A percentile compares a stretch with the other conserved stretches of the same genome.
Evolutionary conservation across 768 basidiomycete species (phyloP).

Genomic region (Cystofilobasidium bisporidii): DNA sequence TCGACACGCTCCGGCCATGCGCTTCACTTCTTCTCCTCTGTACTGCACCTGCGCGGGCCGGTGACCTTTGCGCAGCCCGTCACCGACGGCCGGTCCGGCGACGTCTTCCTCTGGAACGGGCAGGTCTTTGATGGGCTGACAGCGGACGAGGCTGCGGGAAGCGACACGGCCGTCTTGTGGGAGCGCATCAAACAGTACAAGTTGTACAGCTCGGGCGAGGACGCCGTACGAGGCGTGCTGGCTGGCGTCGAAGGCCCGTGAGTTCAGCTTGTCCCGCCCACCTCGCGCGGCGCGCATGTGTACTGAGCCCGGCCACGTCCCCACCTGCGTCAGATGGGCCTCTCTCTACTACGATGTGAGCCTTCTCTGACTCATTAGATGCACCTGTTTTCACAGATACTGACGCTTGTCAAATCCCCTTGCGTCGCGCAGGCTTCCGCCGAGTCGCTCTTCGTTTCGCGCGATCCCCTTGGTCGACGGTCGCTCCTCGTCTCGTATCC

Average conservation of each 20-base stretch:
- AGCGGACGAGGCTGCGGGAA: slow-evolving; percentile 41
- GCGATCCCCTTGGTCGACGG: slow-evolving; percentile 76
- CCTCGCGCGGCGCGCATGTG: too few species aligned
- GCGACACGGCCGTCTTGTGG: slow-evolving; percentile 62
- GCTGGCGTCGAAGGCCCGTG: slow-evolving; percentile 75
- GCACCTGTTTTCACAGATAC: neutral
- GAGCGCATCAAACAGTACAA: slow-evolving; percentile 44
- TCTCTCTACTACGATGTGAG: slow-evolving; percentile 66
- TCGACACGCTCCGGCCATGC: neutral
- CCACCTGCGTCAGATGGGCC: slow-evolving; percentile 44
- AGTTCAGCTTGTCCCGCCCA: neutral
- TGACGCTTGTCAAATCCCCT: neutral
- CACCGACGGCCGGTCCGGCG: slow-evolving; percentile 42
- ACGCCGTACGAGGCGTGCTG: slow-evolving; percentile 49
- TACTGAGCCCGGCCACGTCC: neutral
- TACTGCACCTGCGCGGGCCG: slow-evolving; percentile 61
- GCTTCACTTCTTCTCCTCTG: slow-evolving; percentile 55
- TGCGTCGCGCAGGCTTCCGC: slow-evolving; percentile 31
- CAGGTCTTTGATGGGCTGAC: slow-evolving; percentile 78
- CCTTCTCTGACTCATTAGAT: too few species aligned
- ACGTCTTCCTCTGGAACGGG: slow-evolving; percentile 76
- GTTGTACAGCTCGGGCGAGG: slow-evolving; percentile 32
- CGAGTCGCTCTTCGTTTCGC: slow-evolving; percentile 56
- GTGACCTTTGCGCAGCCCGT: slow-evolving; percentile 60
- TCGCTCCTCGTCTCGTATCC: slow-evolving; percentile 69